These are phyloP conservation scores for Blastosporella zonata DNA, from an alignment of 1,284 basidiomycete species.

Conservation along the genomic window DNA sequence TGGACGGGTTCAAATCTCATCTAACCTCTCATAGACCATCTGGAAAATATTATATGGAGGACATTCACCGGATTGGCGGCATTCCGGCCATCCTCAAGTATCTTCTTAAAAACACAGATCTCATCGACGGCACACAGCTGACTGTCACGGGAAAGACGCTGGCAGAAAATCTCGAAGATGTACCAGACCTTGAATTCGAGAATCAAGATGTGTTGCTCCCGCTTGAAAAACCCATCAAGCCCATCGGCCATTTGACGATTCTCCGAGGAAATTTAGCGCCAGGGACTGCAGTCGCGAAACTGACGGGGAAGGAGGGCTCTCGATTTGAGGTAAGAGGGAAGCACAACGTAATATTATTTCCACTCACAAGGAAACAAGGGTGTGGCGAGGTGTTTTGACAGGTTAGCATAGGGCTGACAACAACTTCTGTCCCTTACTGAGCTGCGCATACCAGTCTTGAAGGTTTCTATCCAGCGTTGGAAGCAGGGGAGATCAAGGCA, in stretches of 20 bases:
- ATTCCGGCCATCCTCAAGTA: constrained; percentile 84
- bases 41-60: constrained; percentile 96
- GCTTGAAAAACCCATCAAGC: constrained; percentile 85
- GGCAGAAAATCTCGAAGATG: constrained; percentile 86
- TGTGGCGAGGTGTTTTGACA: constrained; percentile 74
- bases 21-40: constrained; percentile 57
- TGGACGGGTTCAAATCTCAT: constrained; percentile 1
- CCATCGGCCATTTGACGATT: constrained; percentile 90
- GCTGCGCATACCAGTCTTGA: constrained; percentile 53
- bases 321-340: constrained; percentile 66
- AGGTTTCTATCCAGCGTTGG: constrained; percentile 82
- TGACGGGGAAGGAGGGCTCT: constrained; percentile 94
- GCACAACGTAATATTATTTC: neutral
- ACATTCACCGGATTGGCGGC: constrained; percentile 89
- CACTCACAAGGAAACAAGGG: constrained; percentile 41
- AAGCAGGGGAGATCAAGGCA: constrained; percentile 79
- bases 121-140: constrained; percentile 88
- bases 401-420: constrained; percentile 31
- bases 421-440: constrained; percentile 5
- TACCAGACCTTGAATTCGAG: constrained; percentile 72
- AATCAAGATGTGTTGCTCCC: constrained; percentile 83
- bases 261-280: constrained; percentile 89
- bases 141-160: constrained; percentile 95
- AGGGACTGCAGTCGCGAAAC: constrained; percentile 89
- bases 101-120: constrained; percentile 80